Percentiles rank a stretch among this genome's conserved stretches.
These are phyloP conservation scores for Amanita subjunquillea DNA, from an alignment of 768 basidiomycete species.

Conservation along the genomic window DNA sequence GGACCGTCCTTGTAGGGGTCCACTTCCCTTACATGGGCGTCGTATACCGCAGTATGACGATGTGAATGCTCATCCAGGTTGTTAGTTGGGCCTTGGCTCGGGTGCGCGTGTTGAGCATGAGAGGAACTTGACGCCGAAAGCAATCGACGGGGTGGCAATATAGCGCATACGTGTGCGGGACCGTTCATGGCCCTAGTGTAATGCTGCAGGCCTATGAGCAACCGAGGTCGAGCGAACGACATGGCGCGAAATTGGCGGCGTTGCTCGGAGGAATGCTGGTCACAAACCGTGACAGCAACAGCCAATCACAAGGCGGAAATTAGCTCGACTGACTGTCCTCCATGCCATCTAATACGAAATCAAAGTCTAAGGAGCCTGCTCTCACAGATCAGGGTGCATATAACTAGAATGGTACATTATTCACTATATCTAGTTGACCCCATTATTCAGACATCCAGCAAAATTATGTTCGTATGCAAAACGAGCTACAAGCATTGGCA, in stretches of 20 bases:
- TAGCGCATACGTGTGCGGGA: constrained; percentile 20
- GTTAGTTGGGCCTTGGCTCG: constrained; percentile 23
- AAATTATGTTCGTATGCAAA: constrained; percentile 73
- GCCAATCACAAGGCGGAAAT: constrained; percentile 37
- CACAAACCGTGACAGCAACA: constrained; percentile 19
- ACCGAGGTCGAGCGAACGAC: constrained; percentile 45
- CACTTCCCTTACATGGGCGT: constrained; percentile 40
- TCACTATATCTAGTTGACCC: constrained; percentile 24
- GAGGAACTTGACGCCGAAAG: constrained; percentile 33
- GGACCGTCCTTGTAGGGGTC: constrained; percentile 73
- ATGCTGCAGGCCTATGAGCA: constrained; percentile 42
- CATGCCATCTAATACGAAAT: constrained; percentile 24
- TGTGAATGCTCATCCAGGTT: constrained; percentile 22
- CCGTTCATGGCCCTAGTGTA: constrained; percentile 26
- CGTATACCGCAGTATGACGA: constrained; percentile 17
- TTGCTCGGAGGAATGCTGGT: constrained; percentile 20
- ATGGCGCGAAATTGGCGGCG: constrained; percentile 29
- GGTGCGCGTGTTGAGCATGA: constrained; percentile 26
- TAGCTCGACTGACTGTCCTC: constrained; percentile 27
- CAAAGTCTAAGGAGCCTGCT: constrained; percentile 46
- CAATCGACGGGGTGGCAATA: constrained; percentile 37
- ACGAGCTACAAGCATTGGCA: constrained; percentile 84
- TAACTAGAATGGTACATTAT: background rate
- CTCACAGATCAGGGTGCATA: constrained; percentile 67
- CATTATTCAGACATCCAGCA: constrained; percentile 74